Percentiles rank a stretch among this genome's conserved stretches.
These are phyloP conservation scores for Saccharum officinarum DNA, from an alignment of 176 grass and related monocot species.

Conservation along the genomic window DNA sequence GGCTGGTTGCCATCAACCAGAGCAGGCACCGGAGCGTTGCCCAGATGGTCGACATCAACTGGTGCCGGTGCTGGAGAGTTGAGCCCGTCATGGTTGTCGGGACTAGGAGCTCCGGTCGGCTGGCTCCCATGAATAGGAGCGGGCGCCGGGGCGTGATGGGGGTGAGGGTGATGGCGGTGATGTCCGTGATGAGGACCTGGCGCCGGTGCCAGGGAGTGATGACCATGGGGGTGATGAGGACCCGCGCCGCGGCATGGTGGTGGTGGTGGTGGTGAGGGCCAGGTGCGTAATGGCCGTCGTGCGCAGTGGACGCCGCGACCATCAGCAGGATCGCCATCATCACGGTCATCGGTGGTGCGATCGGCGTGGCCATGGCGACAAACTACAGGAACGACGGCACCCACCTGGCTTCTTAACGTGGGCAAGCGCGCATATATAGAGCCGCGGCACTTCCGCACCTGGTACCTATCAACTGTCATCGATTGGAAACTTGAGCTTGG, in stretches of 20 bases:
- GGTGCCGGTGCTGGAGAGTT: background rate
- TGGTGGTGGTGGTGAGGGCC: background rate
- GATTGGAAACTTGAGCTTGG: background rate
- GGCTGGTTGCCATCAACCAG: background rate
- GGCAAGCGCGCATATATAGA: slow-evolving; percentile 19
- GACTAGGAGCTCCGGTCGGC: background rate
- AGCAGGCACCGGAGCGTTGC: background rate
- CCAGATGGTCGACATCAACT: background rate
- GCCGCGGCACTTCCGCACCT: too few species aligned
- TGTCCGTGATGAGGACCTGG: background rate
- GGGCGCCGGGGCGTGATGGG: background rate
- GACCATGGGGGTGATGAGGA: background rate
- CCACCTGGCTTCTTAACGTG: background rate
- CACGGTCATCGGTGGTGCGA: background rate
- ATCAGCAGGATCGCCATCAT: slow-evolving; percentile 12
- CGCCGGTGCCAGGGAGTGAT: background rate
- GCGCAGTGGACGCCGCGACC: background rate
- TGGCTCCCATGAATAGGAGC: background rate
- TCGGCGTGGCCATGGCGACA: slow-evolving; percentile 17
- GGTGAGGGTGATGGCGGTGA: background rate
- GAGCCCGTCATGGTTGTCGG: background rate
- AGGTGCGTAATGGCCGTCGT: background rate
- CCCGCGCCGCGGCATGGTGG: background rate
- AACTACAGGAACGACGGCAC: background rate
- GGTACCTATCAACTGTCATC: background rate